phyloP scores from a whole-genome alignment of 805 yeast species.

The Metschnikowia dekortorum region DNA sequence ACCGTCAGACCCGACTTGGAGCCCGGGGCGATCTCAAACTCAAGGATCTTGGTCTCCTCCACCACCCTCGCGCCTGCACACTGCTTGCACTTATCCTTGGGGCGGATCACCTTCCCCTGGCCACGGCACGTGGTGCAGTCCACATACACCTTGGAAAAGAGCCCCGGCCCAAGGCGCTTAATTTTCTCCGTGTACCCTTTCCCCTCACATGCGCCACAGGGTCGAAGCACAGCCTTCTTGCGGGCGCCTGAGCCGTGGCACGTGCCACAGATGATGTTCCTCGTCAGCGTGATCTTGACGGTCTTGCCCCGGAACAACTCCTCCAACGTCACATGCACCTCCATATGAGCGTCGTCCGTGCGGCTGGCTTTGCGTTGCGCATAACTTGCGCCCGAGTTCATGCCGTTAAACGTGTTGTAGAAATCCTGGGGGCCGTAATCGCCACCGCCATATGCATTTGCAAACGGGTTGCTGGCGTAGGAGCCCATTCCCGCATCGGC shows the following conservation, averaged over 20 bases:
- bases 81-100: slow-evolving; percentile 71
- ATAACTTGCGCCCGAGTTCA: slow-evolving; percentile 25
- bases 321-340: slow-evolving; percentile 60
- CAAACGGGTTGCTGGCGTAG: slow-evolving; percentile 34
- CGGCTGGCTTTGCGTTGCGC: slow-evolving; percentile 20
- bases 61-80: slow-evolving; percentile 64
- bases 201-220: slow-evolving; percentile 71
- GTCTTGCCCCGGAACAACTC: slow-evolving; percentile 80
- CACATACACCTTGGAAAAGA: slow-evolving; percentile 58
- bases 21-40: slow-evolving; percentile 75
- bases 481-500: slow-evolving; percentile 11
- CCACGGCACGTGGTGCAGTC: slow-evolving; percentile 71
- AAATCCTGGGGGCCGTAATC: slow-evolving; percentile 72
- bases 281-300: slow-evolving; percentile 64
- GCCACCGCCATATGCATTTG: slow-evolving; percentile 32
- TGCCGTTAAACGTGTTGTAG: slow-evolving; percentile 57
- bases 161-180: slow-evolving; percentile 67
- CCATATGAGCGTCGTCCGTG: slow-evolving; percentile 67
- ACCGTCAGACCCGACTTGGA: slow-evolving; percentile 58
- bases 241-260: slow-evolving; percentile 80
- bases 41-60: slow-evolving; percentile 67
- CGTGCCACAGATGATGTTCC: slow-evolving; percentile 64
- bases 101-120: slow-evolving; percentile 52
- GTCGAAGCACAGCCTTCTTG: slow-evolving; percentile 47
- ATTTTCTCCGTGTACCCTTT: slow-evolving; percentile 58